phyloP scores from a whole-genome alignment of 2,329 filamentous ascomycete genomes.

The Trichoderma koningii region DNA sequence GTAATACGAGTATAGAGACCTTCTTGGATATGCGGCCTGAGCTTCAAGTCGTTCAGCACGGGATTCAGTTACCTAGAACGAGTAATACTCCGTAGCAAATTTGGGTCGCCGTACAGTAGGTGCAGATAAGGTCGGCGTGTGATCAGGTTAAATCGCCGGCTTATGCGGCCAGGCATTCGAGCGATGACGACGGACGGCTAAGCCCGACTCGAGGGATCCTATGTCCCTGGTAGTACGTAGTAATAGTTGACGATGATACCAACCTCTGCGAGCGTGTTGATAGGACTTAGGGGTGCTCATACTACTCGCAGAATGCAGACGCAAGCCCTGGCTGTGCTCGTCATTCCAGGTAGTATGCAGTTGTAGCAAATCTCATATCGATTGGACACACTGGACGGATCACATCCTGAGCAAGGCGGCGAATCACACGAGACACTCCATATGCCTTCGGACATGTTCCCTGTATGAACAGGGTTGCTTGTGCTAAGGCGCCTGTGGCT shows the following conservation, averaged over 20 bases:
- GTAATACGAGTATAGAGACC: too few relatives aligned
- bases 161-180: constrained; percentile 13
- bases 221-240: background rate
- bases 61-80: background rate
- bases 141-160: constrained; percentile 6
- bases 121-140: background rate
- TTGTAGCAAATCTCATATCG: constrained; percentile 15
- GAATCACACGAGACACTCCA: constrained; percentile 11
- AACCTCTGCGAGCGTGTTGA: background rate
- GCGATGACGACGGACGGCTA: constrained; percentile 14
- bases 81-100: background rate
- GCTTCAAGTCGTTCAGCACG: background rate
- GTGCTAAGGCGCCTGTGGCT: constrained; percentile 4
- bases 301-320: background rate
- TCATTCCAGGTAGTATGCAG: background rate
- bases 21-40: background rate
- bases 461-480: background rate
- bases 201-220: constrained; percentile 4
- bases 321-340: background rate
- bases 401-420: constrained; percentile 11
- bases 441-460: background rate
- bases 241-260: background rate
- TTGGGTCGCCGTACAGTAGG: background rate
- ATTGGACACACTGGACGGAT: background rate
- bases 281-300: background rate